phyloP scores from a whole-genome alignment of 805 yeast genomes.

The Isabelozyma rhagii region DNA sequence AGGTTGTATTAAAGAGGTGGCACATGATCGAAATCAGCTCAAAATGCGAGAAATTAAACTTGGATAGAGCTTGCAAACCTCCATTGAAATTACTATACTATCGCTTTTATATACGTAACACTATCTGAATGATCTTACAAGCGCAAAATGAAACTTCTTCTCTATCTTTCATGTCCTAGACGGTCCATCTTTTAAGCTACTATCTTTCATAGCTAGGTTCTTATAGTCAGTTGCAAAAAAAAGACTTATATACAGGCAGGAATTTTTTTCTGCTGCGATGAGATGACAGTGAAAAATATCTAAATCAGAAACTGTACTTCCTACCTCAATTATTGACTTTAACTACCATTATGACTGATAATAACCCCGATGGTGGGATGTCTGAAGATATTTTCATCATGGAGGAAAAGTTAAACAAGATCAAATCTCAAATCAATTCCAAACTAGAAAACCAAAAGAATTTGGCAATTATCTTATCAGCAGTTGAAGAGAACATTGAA shows the following conservation, averaged over 20 bases:
- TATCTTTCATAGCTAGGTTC: neutral
- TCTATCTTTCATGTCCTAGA: too few relatives aligned
- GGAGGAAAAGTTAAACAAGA: constrained; percentile 61
- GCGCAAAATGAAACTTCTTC: too few relatives aligned
- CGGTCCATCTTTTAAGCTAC: neutral
- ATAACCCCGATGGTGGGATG: constrained; percentile 39
- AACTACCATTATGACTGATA: constrained; percentile 18
- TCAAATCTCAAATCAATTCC: constrained; percentile 71
- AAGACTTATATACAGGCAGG: neutral
- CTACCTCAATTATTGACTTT: neutral
- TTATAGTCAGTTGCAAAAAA: neutral
- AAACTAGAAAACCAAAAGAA: constrained; percentile 85
- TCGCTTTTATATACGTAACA: too few relatives aligned
- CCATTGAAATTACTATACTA: too few relatives aligned
- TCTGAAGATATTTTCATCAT: constrained; percentile 43
- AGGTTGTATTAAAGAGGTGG: too few relatives aligned
- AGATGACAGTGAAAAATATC: neutral
- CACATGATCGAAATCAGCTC: too few relatives aligned
- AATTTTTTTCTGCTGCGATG: neutral
- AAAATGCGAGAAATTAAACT: too few relatives aligned
- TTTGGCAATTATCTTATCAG: constrained; percentile 75
- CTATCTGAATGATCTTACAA: too few relatives aligned
- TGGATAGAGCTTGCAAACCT: too few relatives aligned
- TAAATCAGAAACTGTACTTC: neutral
- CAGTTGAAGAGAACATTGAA: constrained; percentile 84